Base-by-base conservation (phyloP, 2,329 filamentous ascomycete species). In the Torrubiella hemipterigena region DNA sequence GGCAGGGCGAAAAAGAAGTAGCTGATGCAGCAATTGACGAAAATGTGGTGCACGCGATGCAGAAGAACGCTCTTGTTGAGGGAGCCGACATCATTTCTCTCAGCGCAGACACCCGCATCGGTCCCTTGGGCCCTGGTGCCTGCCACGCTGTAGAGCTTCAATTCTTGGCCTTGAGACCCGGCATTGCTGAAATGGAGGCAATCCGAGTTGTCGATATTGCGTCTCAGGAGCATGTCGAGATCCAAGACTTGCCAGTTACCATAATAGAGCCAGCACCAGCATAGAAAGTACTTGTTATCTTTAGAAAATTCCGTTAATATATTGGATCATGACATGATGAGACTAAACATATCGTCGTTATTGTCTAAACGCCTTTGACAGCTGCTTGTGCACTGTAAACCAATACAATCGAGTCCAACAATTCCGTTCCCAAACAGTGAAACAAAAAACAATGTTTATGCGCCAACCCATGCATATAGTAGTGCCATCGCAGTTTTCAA, bases 201-300 rank as follows among this genome's bases (percentile, higher is more conserved):
- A 63, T 89, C 14, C 63, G 81, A 30, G 71, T 89, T 2, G 65
- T 87, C 4, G 83, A 91, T 50, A 50, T 89, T 37, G 71, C 63
- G 15, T 81, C 73, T 20, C 77, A 83, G 46, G 81, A 87, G 56
- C 78, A 81, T 47, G 77, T 83, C 4, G 81, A 89, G 51, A 75
- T 87, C 33, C 67, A 72, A 37, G 79, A 89, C 38, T 50, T 91
- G 40, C 83, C 83, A 0, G 74, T 69, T 27, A 72, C 85, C 43
- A 55, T 84, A 32, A 65, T 78, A 12, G 55, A 61, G 36, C 49
- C 52, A 15, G 42, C 42, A 13, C 45, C 41, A 15, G 25, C 26
- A 19, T 31, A 21, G 22, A 35, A n/a, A n/a, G n/a, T n/a, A n/a
- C n/a, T n/a, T n/a, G n/a, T n/a, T n/a, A n/a, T n/a, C n/a, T n/a